Percentiles rank a stretch among this genome's conserved stretches.
Evolutionary conservation across 2,329 filamentous ascomycete species (phyloP).

Genomic region (Leptosphaerulina australis): DNA sequence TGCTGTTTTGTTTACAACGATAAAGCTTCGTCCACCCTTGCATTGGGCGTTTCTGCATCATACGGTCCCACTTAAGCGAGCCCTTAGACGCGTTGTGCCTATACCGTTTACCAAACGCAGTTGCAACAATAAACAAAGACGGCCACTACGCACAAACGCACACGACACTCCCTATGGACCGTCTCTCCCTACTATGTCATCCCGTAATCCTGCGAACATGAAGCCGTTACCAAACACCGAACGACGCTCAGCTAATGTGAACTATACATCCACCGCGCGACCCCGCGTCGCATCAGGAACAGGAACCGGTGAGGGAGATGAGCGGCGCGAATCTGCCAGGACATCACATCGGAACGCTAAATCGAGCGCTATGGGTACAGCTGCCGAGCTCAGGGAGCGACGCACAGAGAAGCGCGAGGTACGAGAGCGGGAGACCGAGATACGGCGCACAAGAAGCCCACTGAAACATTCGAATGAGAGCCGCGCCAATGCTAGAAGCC

Average conservation of each 20-base stretch:
- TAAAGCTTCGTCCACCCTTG: background rate
- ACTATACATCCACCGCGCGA: constrained; percentile 42
- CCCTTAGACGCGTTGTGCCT: constrained; percentile 14
- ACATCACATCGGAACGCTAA: constrained; percentile 40
- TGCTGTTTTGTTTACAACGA: too few species aligned
- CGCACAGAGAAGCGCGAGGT: constrained; percentile 46
- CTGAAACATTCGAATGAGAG: constrained; percentile 45
- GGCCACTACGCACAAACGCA: constrained; percentile 1
- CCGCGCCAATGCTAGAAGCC: constrained; percentile 41
- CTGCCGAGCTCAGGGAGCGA: constrained; percentile 34
- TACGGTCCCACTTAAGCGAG: constrained; percentile 12
- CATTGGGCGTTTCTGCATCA: constrained; percentile 16
- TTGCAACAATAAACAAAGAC: constrained; percentile 31
- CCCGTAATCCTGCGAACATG: constrained; percentile 39
- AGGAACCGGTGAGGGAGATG: constrained; percentile 39
- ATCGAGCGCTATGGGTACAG: constrained; percentile 28
- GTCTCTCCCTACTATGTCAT: constrained; percentile 38
- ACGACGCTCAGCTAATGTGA: constrained; percentile 39
- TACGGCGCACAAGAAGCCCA: constrained; percentile 45
- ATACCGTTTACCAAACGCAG: constrained; percentile 11
- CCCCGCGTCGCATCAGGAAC: constrained; percentile 44
- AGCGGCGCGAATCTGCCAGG: constrained; percentile 29
- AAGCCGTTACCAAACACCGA: constrained; percentile 42
- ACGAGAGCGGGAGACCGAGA: constrained; percentile 45
- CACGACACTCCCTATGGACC: constrained; percentile 34